Base-by-base conservation (phyloP, 1,284 basidiomycete species). In the Mycosarcoma mackinlayi region DNA sequence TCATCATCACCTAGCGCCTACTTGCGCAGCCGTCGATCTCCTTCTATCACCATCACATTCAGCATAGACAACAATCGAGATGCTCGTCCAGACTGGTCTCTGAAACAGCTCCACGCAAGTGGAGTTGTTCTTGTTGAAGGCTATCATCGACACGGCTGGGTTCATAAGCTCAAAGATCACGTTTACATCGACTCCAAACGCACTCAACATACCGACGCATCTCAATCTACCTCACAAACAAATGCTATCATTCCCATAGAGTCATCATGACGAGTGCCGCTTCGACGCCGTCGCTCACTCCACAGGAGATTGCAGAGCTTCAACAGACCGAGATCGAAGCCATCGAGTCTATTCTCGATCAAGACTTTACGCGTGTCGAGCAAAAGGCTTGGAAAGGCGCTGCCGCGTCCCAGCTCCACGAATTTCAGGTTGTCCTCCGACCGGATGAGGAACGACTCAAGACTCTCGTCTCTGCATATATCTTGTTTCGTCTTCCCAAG, bases 281-380 rank as follows among this genome's bases (percentile, higher is more conserved):
- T 18, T 25, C 45, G 21, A 10, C 37, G 37, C 54, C 63, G 30
- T 47, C 64, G 11, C 56, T 72, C 25, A 34, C 44, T 42, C 58
- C 68, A 3, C 42, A 73, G 11, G 75, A 80, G 65, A 67, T 79
- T 16, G 62, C 57, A 7, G 73, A 77, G 35, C 61, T 79, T 9
- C 79, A 78, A 49, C 59, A 53, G 25, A 75, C 71, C 19, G 79
- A 81, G 39, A 60, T 79, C 34, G 78, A 80, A 40, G 79, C 72
- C 3, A 69, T 81, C 41, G 40, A 59, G 24, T 69, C 71, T 28
- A 81, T 81, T 23, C 66, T 81, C 34, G 75, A 74, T 16, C 47
- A 63, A 11, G 79, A 81, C 59, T 78, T 79, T 21, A 18, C 34
- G 2, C 57, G 60, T 7, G 51, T 77, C 34, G 53, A 63, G 48